phyloP scores from a whole-genome alignment of 106 monocot genomes.

The Dactylorhiza incarnata region DNA sequence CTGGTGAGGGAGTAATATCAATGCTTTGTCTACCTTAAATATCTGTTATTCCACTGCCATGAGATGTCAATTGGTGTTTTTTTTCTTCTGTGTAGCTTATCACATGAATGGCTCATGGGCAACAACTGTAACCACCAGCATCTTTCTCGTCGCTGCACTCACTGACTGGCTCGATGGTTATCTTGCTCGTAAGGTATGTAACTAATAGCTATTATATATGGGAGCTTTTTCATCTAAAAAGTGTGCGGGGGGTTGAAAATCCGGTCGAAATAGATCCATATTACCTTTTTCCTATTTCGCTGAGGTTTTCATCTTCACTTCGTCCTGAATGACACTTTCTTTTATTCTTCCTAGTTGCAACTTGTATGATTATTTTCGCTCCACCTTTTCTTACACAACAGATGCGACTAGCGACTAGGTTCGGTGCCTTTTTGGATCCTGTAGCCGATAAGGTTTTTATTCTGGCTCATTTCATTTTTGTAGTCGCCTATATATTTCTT shows the following conservation, averaged over 20 bases:
- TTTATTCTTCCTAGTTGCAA: not conserved
- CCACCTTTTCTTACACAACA: conserved; percentile 9
- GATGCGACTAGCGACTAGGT: conserved; percentile 56
- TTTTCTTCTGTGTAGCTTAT: conserved; percentile 29
- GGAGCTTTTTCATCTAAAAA: no score
- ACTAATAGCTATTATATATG: not conserved
- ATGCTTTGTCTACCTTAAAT: no score
- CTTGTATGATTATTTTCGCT: not conserved
- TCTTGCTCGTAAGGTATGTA: conserved; percentile 50
- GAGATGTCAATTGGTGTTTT: no score
- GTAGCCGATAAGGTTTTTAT: conserved; percentile 63
- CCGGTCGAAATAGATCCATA: no score
- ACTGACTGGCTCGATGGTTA: conserved; percentile 79
- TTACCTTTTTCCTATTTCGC: no score
- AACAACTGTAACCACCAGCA: conserved; percentile 45
- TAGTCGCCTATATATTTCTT: not conserved
- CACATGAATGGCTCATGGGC: conserved; percentile 59
- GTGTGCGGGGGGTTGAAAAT: no score
- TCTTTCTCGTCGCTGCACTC: conserved; percentile 53
- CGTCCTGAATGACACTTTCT: no score
- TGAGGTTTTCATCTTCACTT: not conserved
- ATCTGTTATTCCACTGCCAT: no score
- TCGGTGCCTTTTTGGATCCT: conserved; percentile 81
- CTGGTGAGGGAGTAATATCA: no score
- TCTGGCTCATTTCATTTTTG: not conserved